Base-by-base conservation (phyloP, 129 eudicot species). In the Sambucus nigra region DNA sequence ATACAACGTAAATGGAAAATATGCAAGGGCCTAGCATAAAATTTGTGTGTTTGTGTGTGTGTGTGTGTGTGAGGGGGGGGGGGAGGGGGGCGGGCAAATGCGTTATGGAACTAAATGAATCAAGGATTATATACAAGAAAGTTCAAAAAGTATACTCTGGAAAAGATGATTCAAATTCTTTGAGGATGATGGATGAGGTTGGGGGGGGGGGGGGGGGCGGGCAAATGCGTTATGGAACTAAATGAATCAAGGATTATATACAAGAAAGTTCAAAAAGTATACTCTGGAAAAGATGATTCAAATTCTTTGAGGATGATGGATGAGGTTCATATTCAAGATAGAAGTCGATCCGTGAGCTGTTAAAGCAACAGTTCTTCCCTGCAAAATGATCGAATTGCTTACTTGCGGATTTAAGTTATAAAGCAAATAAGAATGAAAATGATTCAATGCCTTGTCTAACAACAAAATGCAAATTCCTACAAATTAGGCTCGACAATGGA, bases 271-370 rank as follows among this genome's bases (percentile, higher is more conserved):
- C 24, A 40, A 33, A 57, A 56, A 57, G 27, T 79, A 6, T 75
- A 92, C 99, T 92, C 69, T 92, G 99, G 55, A 92, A 92, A 32
- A 92, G 94, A 73, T 92, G 96, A 26, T 75, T 78, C 70, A 92
- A 59, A 70, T 91, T 91, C 77, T 82, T 91, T 31, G 80, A 33
- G 3, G 98, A 91, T 59, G 98, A 55, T 23, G 98, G 94, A 57
- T 91, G 98, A 58, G 98, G 98, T 70, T 81, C 94, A 50, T 70
- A 79, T 52, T 76, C 86, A 45, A 91, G 94, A 73, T 78, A 91
- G 72, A 54, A 80, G 45, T 79, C 86, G 26, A 91, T 78, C 39
- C 94, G 78, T n/a, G 84, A 79, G 73, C 59, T 66, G 55, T 92
- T 92, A 51, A 86, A 79, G 74, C 99, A 92, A 57, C 99, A 92